phyloP scores from a whole-genome alignment of 2,329 filamentous ascomycete genomes.

The Stemphylium vesicarium region DNA sequence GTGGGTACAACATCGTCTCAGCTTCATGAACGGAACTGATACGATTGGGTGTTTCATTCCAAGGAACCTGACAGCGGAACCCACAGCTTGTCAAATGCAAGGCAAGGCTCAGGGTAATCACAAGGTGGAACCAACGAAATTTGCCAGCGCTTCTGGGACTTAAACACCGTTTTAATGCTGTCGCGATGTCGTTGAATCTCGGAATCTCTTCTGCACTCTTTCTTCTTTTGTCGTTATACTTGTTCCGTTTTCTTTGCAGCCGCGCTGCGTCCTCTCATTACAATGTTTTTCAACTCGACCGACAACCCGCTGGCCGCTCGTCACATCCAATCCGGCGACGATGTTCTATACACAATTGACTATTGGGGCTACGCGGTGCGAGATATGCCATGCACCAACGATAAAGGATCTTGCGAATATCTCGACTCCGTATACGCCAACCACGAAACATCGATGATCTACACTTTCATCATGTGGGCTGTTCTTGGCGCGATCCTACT shows the following conservation, averaged over 20 bases:
- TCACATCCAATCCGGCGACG: constrained; percentile 4
- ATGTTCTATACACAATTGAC: constrained; percentile 12
- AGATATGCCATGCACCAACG: constrained; percentile 11
- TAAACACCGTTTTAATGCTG: background rate
- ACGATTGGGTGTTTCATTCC: constrained; percentile 4
- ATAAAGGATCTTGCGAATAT: constrained; percentile 8
- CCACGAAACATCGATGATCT: constrained; percentile 11
- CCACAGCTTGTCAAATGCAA: constrained; percentile 3
- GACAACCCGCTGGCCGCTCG: constrained; percentile 6
- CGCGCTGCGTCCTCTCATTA: constrained; percentile 9
- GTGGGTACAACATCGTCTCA: constrained; percentile 11
- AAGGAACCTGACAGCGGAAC: constrained; percentile 12
- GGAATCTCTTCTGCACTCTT: background rate
- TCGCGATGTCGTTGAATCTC: background rate
- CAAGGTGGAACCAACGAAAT: constrained; percentile 2
- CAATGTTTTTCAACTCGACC: constrained; percentile 10
- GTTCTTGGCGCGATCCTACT: constrained; percentile 5
- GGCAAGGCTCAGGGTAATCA: constrained; percentile 5
- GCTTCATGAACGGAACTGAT: constrained; percentile 1
- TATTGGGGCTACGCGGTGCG: constrained; percentile 13
- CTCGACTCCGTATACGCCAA: constrained; percentile 8
- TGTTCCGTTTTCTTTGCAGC: constrained; percentile 5
- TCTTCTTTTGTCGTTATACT: background rate
- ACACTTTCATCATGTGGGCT: constrained; percentile 11
- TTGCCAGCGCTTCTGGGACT: constrained; percentile 1